Conservation (phyloP, 257 asterid genomes). For the Nicotiana benthamiana region DNA sequence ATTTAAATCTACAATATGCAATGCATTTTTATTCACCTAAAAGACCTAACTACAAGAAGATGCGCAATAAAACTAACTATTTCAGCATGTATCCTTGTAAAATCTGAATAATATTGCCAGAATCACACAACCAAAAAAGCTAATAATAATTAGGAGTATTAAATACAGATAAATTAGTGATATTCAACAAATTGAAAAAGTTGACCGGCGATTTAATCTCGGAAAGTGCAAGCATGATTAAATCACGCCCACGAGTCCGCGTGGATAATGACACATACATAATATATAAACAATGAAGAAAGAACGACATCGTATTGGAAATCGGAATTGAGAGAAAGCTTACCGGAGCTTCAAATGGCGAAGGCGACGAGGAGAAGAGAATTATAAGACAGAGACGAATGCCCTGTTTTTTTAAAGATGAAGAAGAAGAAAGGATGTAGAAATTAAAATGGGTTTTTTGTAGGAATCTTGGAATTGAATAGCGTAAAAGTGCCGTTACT, state of each 20-base stretch:
- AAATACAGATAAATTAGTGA: too few relatives aligned
- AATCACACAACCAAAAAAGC: background rate
- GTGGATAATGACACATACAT: background rate
- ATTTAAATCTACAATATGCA: background rate
- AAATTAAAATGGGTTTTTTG: background rate
- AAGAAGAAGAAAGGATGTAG: background rate
- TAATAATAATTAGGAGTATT: background rate
- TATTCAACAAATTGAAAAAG: too few relatives aligned
- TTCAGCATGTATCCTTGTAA: background rate
- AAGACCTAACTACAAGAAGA: background rate
- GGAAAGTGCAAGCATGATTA: background rate
- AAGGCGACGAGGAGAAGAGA: background rate
- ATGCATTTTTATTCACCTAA: background rate
- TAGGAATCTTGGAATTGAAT: background rate
- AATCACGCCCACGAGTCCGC: background rate
- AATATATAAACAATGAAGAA: too few relatives aligned
- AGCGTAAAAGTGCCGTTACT: background rate
- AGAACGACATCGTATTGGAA: background rate
- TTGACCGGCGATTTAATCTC: background rate
- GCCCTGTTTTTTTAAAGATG: background rate
- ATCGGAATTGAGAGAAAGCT: background rate
- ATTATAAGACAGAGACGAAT: background rate
- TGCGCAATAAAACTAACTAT: background rate
- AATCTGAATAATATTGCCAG: background rate
- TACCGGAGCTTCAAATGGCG: constrained; percentile 8